phyloP scores from a whole-genome alignment of 768 basidiomycete genomes.

The Inosperma sp. region DNA sequence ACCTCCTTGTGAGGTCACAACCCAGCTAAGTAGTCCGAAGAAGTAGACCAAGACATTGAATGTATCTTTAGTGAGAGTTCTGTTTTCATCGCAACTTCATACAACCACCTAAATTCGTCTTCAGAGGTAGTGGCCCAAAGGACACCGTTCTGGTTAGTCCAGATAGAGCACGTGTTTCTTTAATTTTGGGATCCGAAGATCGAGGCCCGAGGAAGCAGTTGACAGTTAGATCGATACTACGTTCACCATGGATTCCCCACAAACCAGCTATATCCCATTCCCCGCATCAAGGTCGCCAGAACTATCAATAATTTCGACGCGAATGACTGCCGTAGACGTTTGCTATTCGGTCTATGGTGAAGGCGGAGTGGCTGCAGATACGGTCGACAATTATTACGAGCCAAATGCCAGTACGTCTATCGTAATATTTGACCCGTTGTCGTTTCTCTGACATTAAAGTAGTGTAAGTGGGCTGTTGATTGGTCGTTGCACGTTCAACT shows the following conservation, averaged over 20 bases:
- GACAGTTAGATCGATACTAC: neutral
- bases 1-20: conserved; percentile 2
- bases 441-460: conserved; percentile 16
- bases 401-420: conserved; percentile 53
- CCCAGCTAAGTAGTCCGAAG: too few relatives aligned
- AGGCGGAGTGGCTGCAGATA: conserved; percentile 43
- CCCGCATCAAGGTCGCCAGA: conserved; percentile 25
- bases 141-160: neutral
- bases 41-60: too few relatives aligned
- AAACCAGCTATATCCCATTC: conserved; percentile 19
- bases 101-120: neutral
- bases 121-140: too few relatives aligned
- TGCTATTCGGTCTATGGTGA: conserved; percentile 69
- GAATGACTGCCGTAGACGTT: conserved; percentile 61
- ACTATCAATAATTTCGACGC: conserved; percentile 40
- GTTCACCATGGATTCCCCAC: conserved; percentile 15
- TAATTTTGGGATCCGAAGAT: neutral
- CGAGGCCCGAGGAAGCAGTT: neutral
- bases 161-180: conserved; percentile 3
- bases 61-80: neutral
- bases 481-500: neutral
- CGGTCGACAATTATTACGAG: conserved; percentile 64
- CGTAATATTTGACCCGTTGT: conserved; percentile 9
- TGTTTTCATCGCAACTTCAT: neutral
- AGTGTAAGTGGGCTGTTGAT: conserved; percentile 37